Percentiles rank a stretch among this genome's conserved stretches.
These are phyloP conservation scores for Artemisia tridentata DNA, from an alignment of 129 eudicot species.

Conservation along the genomic window DNA sequence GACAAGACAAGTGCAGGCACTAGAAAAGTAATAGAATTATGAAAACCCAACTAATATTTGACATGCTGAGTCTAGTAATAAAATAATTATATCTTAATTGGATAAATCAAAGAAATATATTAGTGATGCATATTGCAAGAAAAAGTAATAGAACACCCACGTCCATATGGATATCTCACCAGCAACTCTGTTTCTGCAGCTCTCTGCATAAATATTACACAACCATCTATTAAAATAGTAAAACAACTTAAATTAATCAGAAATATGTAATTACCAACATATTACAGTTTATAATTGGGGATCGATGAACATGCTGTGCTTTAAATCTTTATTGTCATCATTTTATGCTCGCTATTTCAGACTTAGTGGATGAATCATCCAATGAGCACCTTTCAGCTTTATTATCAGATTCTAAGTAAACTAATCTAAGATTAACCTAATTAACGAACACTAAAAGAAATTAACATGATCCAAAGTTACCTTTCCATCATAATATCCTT, in stretches of 20 bases:
- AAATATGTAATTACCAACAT: background rate
- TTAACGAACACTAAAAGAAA: background rate
- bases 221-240: slow-evolving; percentile 9
- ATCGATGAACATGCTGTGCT: background rate
- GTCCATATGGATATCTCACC: slow-evolving; percentile 89
- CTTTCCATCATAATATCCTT: slow-evolving; percentile 97
- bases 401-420: background rate
- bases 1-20: background rate
- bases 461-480: slow-evolving; percentile 37
- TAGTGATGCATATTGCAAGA: background rate
- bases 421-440: background rate
- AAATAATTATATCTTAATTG: background rate
- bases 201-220: slow-evolving; percentile 54
- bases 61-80: background rate
- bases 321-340: background rate
- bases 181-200: slow-evolving; percentile 95
- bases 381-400: background rate
- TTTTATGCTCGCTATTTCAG: background rate
- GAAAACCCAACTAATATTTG: slow-evolving; percentile 9
- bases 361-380: background rate
- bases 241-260: slow-evolving; percentile 11
- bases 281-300: background rate
- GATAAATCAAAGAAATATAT: background rate
- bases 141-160: slow-evolving; percentile 40
- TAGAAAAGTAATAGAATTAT: background rate